Conservation (phyloP, 148 eudicot genomes). For the Rhododendron molle region DNA sequence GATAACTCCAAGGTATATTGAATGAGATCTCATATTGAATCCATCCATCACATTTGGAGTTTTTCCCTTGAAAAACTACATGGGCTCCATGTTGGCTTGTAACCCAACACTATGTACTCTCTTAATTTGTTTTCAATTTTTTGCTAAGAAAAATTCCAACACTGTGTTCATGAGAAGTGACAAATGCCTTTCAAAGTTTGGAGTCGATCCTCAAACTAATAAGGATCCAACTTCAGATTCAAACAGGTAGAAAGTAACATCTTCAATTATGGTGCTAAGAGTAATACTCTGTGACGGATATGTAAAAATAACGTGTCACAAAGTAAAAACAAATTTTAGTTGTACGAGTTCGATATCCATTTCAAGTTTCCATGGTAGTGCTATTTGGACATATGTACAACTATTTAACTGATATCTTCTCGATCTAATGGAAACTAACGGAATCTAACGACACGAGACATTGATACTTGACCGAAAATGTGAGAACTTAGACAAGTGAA, state of each 20-base stretch:
- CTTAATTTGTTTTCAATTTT: conserved; percentile 9
- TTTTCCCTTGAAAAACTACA: conserved; percentile 9
- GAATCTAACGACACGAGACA: not conserved
- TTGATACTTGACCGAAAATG: not conserved
- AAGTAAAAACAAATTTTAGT: not conserved
- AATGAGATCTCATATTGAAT: not conserved
- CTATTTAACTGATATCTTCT: not conserved
- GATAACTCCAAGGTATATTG: not conserved
- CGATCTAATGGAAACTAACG: not conserved
- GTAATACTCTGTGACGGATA: not conserved
- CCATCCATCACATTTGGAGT: conserved; percentile 2
- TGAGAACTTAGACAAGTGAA: not conserved
- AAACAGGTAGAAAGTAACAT: not conserved
- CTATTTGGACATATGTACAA: too few relatives aligned
- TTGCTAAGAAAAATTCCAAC: not conserved
- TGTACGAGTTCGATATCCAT: not conserved
- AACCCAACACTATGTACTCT: conserved; percentile 28
- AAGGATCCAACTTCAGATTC: not conserved
- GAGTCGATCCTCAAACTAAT: not conserved
- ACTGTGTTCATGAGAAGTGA: conserved; percentile 10
- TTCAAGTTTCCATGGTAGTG: not conserved
- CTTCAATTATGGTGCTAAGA: not conserved
- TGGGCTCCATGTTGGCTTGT: conserved; percentile 24
- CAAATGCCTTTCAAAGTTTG: conserved; percentile 8
- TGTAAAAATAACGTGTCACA: not conserved